Percentiles rank a stretch among this genome's conserved stretches.
Evolutionary conservation across 2,329 filamentous ascomycete species (phyloP).

Genomic region (Apiospora hydei): DNA sequence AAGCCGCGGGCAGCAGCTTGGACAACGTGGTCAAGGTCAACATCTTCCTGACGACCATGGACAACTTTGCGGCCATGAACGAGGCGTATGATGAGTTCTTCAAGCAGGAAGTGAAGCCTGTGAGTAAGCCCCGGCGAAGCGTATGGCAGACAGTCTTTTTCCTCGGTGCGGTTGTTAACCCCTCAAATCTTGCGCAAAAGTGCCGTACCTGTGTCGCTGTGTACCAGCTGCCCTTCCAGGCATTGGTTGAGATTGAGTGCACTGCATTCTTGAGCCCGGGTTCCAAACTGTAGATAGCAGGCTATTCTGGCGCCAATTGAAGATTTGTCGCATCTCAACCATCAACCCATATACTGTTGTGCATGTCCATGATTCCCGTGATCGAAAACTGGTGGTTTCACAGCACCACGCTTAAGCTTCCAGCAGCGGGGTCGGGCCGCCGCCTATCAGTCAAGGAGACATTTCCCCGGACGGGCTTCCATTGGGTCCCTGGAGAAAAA

Average conservation of each 20-base stretch:
- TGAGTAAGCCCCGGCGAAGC: slow-evolving; percentile 41
- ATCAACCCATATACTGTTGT: neutral
- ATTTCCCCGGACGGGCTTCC: slow-evolving; percentile 1
- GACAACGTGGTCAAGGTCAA: slow-evolving; percentile 72
- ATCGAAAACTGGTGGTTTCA: neutral
- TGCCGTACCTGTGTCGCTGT: slow-evolving; percentile 75
- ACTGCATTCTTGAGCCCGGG: slow-evolving; percentile 53
- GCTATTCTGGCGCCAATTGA: neutral
- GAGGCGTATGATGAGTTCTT: slow-evolving; percentile 62
- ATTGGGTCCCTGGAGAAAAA: slow-evolving; percentile 1
- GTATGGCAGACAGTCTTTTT: neutral
- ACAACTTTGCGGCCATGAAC: slow-evolving; percentile 67
- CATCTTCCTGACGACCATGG: slow-evolving; percentile 70
- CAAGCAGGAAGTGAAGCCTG: slow-evolving; percentile 52
- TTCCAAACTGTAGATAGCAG: slow-evolving; percentile 31
- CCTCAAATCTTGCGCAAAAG: slow-evolving; percentile 34
- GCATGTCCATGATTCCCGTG: neutral
- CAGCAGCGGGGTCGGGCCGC: slow-evolving; percentile 13
- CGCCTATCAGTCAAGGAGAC: neutral
- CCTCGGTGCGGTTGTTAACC: neutral
- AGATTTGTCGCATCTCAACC: neutral
- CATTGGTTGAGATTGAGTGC: slow-evolving; percentile 79
- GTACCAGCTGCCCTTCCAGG: slow-evolving; percentile 72
- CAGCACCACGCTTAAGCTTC: neutral
- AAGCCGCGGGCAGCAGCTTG: slow-evolving; percentile 65